phyloP scores from a whole-genome alignment of 1,139 yeast species.

The Suhomyces chickasaworum region DNA sequence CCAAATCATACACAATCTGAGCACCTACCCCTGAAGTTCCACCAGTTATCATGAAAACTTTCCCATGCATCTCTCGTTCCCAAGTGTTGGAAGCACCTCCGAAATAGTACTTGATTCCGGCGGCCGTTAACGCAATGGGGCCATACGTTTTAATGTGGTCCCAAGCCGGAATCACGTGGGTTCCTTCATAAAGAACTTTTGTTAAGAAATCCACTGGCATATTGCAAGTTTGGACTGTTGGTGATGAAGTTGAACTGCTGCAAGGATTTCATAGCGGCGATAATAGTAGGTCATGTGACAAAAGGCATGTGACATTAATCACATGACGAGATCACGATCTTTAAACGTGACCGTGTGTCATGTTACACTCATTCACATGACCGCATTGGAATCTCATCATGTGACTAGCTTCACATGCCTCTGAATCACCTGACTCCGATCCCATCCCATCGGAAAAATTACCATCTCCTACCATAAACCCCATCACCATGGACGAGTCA shows the following conservation, averaged over 20 bases:
- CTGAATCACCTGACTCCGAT: too few species aligned
- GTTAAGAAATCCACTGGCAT: constrained; percentile 88
- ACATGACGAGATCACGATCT: too few species aligned
- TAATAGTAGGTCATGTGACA: too few species aligned
- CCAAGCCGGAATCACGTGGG: constrained; percentile 75
- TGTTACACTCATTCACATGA: too few species aligned
- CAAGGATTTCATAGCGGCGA: too few species aligned
- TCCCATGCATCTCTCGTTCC: constrained; percentile 91
- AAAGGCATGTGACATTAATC: too few species aligned
- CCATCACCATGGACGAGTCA: constrained; percentile 56
- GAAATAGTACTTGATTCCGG: constrained; percentile 63
- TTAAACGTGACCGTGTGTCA: too few species aligned
- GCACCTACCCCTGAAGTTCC: constrained; percentile 94
- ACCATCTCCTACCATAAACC: neutral
- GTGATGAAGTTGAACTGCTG: neutral
- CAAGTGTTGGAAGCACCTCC: constrained; percentile 81
- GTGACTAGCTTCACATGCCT: too few species aligned
- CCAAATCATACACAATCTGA: constrained; percentile 70
- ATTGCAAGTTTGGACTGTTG: neutral
- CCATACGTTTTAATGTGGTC: constrained; percentile 53
- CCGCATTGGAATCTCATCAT: too few species aligned
- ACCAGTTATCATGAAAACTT: constrained; percentile 74
- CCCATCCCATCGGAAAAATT: constrained; percentile 3
- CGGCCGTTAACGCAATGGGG: constrained; percentile 40
- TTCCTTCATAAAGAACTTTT: constrained; percentile 67